Evolutionary conservation across 2,329 filamentous ascomycete species (phyloP), one percentile per base, ranked within the genome.

Genomic region (Cercospora zeina): DNA sequence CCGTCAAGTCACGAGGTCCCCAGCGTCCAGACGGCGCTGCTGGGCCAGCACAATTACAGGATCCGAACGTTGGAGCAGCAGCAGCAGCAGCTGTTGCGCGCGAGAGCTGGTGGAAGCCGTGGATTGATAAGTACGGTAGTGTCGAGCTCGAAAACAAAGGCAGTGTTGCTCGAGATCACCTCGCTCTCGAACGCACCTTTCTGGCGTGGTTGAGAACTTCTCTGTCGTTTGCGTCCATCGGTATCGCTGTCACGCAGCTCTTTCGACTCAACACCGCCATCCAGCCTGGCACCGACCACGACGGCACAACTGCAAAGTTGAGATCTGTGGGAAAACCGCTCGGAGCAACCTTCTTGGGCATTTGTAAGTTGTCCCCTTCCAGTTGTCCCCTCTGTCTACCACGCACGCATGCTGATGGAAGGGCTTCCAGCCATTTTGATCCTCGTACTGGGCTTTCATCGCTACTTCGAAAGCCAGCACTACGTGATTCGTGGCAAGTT

Each of bases 71-170:
- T 51, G 27, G n/a, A 34, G 34, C 47, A 14, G 45, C 45, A 24
- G 19, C 47, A 33, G 6, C 60, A 51, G 27, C 33, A 30, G 14
- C 66, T 65, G 11, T n/a, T n/a, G 63, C 66, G 27, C 50, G 56
- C 36, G 66, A 66, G 1, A 68, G 73, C 45, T 86, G 87, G 83
- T 86, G 83, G 81, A 78, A 78, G 68, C 72, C 72, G 33, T 73
- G 84, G 39, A 75, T 81, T 39, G 84, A 87, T 45, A 85, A 84
- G 68, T 88, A 85, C 67, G 85, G 85, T 16, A 83, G 80, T 63
- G 82, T 95, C 56, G 90, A 93, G 78, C 77, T 95, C 63, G 90
- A 95, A 75, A 95, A 95, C 72, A 93, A 91, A 76, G 90, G 90
- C 39, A 91, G 88, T 72, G 90, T 93, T 39, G 90, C 90, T 10